These are phyloP conservation scores for Aristolochia fimbriata DNA, from an alignment of 164 flowering plant species.

Conservation along the genomic window DNA sequence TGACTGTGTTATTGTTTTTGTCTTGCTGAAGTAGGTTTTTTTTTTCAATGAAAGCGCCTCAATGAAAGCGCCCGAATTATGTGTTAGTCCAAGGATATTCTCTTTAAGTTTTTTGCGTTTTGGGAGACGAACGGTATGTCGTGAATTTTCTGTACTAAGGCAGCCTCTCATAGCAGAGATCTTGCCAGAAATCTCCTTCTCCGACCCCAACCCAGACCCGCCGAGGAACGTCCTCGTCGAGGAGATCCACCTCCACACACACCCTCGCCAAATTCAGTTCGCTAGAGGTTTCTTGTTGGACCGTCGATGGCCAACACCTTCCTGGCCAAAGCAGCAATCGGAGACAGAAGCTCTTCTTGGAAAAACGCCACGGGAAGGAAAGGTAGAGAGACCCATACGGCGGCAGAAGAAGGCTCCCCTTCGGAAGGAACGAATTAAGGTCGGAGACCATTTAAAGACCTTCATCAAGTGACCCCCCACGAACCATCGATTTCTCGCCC, in stretches of 20 bases:
- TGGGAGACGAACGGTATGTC: too few species aligned
- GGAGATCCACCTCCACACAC: conserved; percentile 2
- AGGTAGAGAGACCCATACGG: conserved; percentile 1
- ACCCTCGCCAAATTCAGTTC: conserved; percentile 3
- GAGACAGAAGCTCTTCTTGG: background rate
- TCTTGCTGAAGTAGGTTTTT: too few species aligned
- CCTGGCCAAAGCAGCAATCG: background rate
- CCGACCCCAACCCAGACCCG: background rate
- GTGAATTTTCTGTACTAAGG: too few species aligned
- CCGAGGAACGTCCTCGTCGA: background rate
- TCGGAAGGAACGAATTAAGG: too few species aligned
- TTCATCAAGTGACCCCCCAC: too few species aligned
- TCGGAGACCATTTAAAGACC: too few species aligned
- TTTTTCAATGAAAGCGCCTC: too few species aligned
- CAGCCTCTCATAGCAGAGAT: background rate
- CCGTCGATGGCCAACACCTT: background rate
- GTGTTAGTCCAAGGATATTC: too few species aligned
- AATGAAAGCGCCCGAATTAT: too few species aligned
- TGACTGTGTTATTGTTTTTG: too few species aligned
- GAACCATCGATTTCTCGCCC: too few species aligned
- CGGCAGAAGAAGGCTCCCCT: conserved; percentile 1
- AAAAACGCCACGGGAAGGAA: background rate
- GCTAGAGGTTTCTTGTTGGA: background rate
- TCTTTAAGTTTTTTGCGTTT: too few species aligned
- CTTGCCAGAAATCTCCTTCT: conserved; percentile 3